phyloP scores from a whole-genome alignment of 2,329 filamentous ascomycete species.

The Trichoderma arundinaceum region DNA sequence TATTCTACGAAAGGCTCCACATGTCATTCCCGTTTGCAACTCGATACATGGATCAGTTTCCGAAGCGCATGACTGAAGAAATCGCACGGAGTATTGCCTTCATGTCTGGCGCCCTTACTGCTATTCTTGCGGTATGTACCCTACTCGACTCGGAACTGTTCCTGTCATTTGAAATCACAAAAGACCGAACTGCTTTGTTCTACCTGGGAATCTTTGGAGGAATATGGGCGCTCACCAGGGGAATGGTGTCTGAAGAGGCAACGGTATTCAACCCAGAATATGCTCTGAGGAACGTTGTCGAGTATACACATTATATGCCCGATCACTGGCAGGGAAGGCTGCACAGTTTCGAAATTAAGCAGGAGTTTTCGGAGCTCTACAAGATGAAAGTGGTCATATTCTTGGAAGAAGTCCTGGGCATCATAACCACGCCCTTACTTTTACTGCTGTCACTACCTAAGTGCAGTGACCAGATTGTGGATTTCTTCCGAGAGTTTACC shows the following conservation, averaged over 20 bases:
- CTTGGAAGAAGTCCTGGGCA: slow-evolving; percentile 87
- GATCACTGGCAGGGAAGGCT: slow-evolving; percentile 85
- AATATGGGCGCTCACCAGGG: slow-evolving; percentile 82
- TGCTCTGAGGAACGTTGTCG: slow-evolving; percentile 84
- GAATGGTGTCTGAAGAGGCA: slow-evolving; percentile 85
- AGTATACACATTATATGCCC: slow-evolving; percentile 91
- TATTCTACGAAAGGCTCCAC: slow-evolving; percentile 86
- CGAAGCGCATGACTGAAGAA: slow-evolving; percentile 91
- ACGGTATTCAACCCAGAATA: slow-evolving; percentile 91
- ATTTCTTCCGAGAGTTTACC: slow-evolving; percentile 98
- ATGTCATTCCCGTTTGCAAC: slow-evolving; percentile 95
- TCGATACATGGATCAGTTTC: slow-evolving; percentile 93
- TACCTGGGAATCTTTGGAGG: slow-evolving; percentile 84
- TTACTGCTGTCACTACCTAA: slow-evolving; percentile 85
- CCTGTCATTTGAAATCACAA: slow-evolving; percentile 87
- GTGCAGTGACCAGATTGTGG: slow-evolving; percentile 89
- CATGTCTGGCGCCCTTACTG: slow-evolving; percentile 82
- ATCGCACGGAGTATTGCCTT: slow-evolving; percentile 85
- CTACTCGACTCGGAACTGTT: slow-evolving; percentile 91
- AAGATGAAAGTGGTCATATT: slow-evolving; percentile 93
- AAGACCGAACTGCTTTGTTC: slow-evolving; percentile 86
- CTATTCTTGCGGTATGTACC: slow-evolving; percentile 81
- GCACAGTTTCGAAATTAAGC: slow-evolving; percentile 92
- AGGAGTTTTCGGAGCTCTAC: slow-evolving; percentile 88
- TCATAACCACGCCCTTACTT: slow-evolving; percentile 88